Evolutionary conservation across 2,329 filamentous ascomycete genomes (phyloP), one percentile per base, ranked within the genome.

Genomic region (Fusarium nurragi): DNA sequence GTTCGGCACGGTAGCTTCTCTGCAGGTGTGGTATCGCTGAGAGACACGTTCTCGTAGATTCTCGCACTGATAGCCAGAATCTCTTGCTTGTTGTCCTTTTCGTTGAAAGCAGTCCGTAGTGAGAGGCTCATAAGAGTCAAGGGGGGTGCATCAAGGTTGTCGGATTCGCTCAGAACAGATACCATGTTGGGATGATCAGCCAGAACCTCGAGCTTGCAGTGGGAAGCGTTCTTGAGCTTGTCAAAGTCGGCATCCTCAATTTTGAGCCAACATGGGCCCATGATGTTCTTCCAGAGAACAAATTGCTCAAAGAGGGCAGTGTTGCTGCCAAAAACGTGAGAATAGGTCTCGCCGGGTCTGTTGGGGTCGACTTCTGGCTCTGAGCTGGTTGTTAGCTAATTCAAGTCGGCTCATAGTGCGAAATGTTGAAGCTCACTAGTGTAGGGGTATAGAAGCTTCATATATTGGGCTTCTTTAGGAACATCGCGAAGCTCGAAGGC

Each of bases 251-350:
- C 91, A 67, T 91, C 90, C 67, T 93, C 86, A 53, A 99, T 95
- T 74, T 90, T 94, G 41, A 99, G 85, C 95, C 95, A 99, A 76
- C 95, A 98, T 26, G 95, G 95, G 2, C 95, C 95, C 94, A 97
- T 99, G 70, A 99, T 92, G 74, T 97, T 97, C 80, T 97, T 98
- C 91, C 94, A 97, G 6, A 99, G 84, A 19, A 99, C 95, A 74
- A 99, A 99, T 71, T 99, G 95, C 78, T 99, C 95, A 71, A 99
- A 99, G 1, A 99, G 83, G 2, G 92, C 88, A 0, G 95, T 99
- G 76, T 95, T 97, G 54, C 91, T 90, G 25, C 96, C 95, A 69
- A 99, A 99, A 22, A 97, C 90, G 67, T 92, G 92, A 2, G 94
- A 97, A 74, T 94, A 99, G 0, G 95, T 98, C 75, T 97, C 89